Evolutionary conservation across 495 filamentous ascomycete species (phyloP).

Genomic region (Penicillium roqueforti): DNA sequence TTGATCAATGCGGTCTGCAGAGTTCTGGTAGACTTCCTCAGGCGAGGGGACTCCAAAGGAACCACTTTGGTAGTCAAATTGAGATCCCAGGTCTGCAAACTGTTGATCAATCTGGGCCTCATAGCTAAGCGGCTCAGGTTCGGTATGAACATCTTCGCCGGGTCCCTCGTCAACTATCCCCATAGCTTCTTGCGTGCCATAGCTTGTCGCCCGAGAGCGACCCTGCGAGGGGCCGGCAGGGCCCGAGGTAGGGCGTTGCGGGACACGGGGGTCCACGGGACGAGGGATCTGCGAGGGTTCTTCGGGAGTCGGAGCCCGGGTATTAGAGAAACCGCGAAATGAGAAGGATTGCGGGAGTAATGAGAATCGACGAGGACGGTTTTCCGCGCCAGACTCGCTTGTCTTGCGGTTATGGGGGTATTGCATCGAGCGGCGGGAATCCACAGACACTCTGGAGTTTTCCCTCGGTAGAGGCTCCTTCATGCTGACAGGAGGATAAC

Average conservation of each 20-base stretch:
- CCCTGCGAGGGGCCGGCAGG: constrained; percentile 13
- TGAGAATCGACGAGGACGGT: constrained; percentile 71
- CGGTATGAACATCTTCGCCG: constrained; percentile 24
- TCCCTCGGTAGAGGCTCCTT: constrained; percentile 53
- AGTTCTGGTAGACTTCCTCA: constrained; percentile 34
- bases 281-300: constrained; percentile 31
- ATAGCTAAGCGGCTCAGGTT: constrained; percentile 36
- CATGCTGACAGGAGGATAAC: constrained; percentile 79
- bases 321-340: constrained; percentile 48
- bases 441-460: constrained; percentile 67
- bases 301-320: constrained; percentile 41
- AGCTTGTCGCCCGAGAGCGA: constrained; percentile 36
- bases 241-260: constrained; percentile 36
- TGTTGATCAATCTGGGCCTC: constrained; percentile 45
- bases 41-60: constrained; percentile 31
- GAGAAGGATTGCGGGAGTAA: constrained; percentile 76
- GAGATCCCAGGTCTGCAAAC: constrained; percentile 39
- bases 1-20: constrained; percentile 35
- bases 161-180: constrained; percentile 31
- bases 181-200: constrained; percentile 37
- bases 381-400: constrained; percentile 71
- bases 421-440: constrained; percentile 74
- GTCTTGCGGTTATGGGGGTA: constrained; percentile 75
- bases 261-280: constrained; percentile 23
- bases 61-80: constrained; percentile 31